Evolutionary conservation across 768 basidiomycete genomes (phyloP), one percentile per base, ranked within the genome.

Genomic region (Naganishia antarctica): DNA sequence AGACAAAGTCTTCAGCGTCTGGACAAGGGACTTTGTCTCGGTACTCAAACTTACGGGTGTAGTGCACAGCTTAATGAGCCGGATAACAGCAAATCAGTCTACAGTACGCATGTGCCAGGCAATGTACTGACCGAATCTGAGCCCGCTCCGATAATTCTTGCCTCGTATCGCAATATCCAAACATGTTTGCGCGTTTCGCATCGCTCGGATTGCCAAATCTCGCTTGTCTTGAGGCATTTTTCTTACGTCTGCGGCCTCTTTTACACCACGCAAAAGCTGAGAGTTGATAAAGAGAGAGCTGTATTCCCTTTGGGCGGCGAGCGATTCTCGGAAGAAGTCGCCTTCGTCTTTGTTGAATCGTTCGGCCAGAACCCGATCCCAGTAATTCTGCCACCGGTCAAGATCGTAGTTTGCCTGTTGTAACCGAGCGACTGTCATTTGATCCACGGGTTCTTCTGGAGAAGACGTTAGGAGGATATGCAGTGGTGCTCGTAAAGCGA

Each of bases 321-420:
- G 68, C 87, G 78, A 79, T 87, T 92, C 78, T 87, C 91, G 26
- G 88, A 85, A 79, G 90, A 94, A 81, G 90, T 93, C 5, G 84
- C 89, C 89, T 66, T 58, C 58, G 15, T 69, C 69, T 41, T 75
- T 74, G 12, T 73, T 71, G 50, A 76, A 78, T 46, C 72, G 62
- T 60, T 71, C 74, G 87, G 91, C 76, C 28, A 79, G 65, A 21
- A 74, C 68, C 1, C 66, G 58, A 41, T 78, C 76, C 78, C 78
- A 79, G 48, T 78, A 74, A 28, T 72, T 50, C 66, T 73, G 91
- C 92, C 92, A 97, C 58, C 81, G 81, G 64, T 83, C 82, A 74
- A 96, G 94, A 69, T 89, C 86, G 8, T 75, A 72, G 73, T 91
- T 88, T 15, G 90, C 90, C 59, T 84, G 82, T 50, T 84, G 84